Conservation (phyloP, 2,329 filamentous ascomycete genomes). For the Exophiala aquamarina region DNA sequence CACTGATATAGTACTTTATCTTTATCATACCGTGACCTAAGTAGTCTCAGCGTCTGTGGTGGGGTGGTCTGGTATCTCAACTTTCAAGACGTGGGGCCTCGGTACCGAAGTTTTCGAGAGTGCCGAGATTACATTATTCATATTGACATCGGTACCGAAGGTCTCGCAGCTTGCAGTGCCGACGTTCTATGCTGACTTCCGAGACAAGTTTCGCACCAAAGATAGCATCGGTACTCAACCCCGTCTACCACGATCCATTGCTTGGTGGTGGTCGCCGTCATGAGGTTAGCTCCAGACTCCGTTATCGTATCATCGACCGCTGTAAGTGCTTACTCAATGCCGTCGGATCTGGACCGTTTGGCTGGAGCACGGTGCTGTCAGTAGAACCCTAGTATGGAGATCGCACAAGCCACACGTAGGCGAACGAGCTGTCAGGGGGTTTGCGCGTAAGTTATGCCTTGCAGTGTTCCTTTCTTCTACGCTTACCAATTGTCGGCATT, state of each 20-base stretch:
- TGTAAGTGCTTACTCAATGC: neutral
- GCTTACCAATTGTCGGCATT: constrained; percentile 3
- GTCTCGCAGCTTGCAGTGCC: neutral
- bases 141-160: constrained; percentile 2
- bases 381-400: too few species aligned
- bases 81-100: neutral
- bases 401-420: neutral
- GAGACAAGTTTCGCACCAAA: neutral
- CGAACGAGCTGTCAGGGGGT: neutral
- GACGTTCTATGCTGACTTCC: neutral
- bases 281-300: too few species aligned
- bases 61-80: neutral
- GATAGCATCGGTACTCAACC: neutral
- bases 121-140: neutral
- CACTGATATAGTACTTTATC: neutral
- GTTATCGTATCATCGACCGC: neutral
- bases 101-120: constrained; percentile 1
- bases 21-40: neutral
- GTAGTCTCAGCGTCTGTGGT: neutral
- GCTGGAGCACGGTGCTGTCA: too few species aligned
- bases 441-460: too few species aligned
- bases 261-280: too few species aligned
- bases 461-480: too few species aligned
- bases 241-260: neutral
- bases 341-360: neutral